Evolutionary conservation across 148 eudicot species (phyloP).

Genomic region (Vaccinium myrtillus): DNA sequence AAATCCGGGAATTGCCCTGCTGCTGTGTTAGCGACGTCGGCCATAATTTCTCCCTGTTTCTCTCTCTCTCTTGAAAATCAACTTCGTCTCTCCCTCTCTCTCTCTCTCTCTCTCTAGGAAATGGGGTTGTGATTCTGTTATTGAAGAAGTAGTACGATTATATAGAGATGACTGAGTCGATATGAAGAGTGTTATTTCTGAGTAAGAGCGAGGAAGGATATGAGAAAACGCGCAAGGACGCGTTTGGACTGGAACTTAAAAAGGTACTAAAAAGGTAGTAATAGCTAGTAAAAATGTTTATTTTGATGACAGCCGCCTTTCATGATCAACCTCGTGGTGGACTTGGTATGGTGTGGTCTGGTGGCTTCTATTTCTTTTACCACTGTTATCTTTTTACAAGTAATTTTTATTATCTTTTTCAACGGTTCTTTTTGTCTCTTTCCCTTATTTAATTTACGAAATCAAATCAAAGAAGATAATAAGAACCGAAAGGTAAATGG

Average conservation of each 20-base stretch:
- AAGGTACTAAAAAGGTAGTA: too few species aligned
- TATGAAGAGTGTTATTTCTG: background rate
- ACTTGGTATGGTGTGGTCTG: background rate
- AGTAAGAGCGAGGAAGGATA: constrained; percentile 12
- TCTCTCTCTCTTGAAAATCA: background rate
- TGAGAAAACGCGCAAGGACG: constrained; percentile 21
- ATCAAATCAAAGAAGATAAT: too few species aligned
- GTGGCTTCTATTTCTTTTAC: background rate
- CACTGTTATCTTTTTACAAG: too few species aligned
- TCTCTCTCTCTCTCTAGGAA: background rate
- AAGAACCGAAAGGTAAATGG: too few species aligned
- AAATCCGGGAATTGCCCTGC: constrained; percentile 49
- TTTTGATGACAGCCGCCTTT: background rate
- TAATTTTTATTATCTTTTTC: background rate
- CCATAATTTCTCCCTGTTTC: background rate
- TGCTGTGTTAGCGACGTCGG: constrained; percentile 4
- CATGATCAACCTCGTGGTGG: background rate
- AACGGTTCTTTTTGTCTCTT: background rate
- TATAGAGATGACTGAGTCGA: constrained; percentile 1
- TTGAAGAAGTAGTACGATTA: background rate
- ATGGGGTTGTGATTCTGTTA: background rate
- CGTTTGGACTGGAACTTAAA: background rate
- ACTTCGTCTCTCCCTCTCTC: background rate
- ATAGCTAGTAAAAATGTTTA: background rate
- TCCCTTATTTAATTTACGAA: too few species aligned